phyloP scores from a whole-genome alignment of 1,139 yeast species.

The Kodamaea suecica region DNA sequence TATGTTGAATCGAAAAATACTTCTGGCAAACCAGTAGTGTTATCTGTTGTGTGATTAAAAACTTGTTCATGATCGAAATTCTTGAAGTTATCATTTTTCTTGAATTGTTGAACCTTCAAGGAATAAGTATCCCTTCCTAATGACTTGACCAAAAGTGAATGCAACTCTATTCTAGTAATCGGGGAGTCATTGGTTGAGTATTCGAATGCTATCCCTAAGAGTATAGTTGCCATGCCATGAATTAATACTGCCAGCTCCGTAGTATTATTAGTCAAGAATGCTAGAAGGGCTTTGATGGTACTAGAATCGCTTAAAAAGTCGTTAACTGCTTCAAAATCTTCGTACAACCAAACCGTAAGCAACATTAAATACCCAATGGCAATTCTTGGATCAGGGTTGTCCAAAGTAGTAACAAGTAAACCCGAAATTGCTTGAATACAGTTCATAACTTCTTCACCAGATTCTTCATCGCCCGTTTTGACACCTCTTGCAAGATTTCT shows the following conservation, averaged over 20 bases:
- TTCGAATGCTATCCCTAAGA: conserved; percentile 79
- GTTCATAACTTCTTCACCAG: conserved; percentile 72
- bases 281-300: conserved; percentile 61
- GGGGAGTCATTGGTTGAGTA: conserved; percentile 76
- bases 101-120: conserved; percentile 69
- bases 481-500: conserved; percentile 51
- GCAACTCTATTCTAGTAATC: conserved; percentile 60
- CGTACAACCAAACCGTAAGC: conserved; percentile 74
- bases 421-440: conserved; percentile 80
- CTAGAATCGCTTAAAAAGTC: conserved; percentile 72
- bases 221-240: conserved; percentile 70
- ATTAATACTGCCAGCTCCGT: conserved; percentile 57
- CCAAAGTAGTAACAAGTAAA: conserved; percentile 63
- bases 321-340: conserved; percentile 69
- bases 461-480: conserved; percentile 63
- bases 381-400: conserved; percentile 67
- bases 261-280: conserved; percentile 62
- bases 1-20: conserved; percentile 70
- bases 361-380: conserved; percentile 78
- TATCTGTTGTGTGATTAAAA: conserved; percentile 34
- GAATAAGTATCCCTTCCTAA: conserved; percentile 81
- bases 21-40: conserved; percentile 82
- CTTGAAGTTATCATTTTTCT: conserved; percentile 54
- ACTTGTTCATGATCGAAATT: conserved; percentile 48
- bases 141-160: conserved; percentile 59